Percentiles rank a stretch among this genome's conserved stretches.
phyloP scores from a whole-genome alignment of 305 asterid genomes.

The Rubia balearica region DNA sequence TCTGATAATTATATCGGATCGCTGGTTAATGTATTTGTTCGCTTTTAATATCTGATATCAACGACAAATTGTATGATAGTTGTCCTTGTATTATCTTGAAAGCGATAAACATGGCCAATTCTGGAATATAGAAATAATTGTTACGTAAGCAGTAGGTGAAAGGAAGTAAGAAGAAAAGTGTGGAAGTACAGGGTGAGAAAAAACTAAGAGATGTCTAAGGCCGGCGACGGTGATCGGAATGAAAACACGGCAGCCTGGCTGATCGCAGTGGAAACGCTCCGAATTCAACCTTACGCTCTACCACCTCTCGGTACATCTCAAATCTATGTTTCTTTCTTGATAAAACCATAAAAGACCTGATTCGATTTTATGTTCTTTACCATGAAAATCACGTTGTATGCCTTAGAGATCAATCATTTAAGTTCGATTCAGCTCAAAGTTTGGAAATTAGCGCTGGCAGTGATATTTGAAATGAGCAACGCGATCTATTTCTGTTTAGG shows the following conservation, averaged over 20 bases:
- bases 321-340: not conserved
- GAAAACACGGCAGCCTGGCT: conserved; percentile 38
- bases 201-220: not conserved
- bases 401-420: not conserved
- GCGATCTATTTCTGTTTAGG: no score
- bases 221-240: not conserved
- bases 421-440: no score
- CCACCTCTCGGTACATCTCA: conserved; percentile 25
- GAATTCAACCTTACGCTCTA: conserved; percentile 25
- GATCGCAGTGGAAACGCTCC: conserved; percentile 24
- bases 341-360: no score
- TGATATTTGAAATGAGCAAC: no score
- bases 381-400: not conserved
- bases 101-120: not conserved
- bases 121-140: not conserved
- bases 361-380: no score
- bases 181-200: no score
- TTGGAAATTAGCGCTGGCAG: no score
- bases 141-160: not conserved
- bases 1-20: no score
- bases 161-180: not conserved
- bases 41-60: not conserved
- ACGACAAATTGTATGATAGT: not conserved
- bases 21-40: no score
- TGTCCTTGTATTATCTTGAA: not conserved